A percentile compares a stretch with the other conserved stretches of the same genome.
Conservation (phyloP, 2,329 filamentous ascomycete species). For the Apiospora sp. region DNA sequence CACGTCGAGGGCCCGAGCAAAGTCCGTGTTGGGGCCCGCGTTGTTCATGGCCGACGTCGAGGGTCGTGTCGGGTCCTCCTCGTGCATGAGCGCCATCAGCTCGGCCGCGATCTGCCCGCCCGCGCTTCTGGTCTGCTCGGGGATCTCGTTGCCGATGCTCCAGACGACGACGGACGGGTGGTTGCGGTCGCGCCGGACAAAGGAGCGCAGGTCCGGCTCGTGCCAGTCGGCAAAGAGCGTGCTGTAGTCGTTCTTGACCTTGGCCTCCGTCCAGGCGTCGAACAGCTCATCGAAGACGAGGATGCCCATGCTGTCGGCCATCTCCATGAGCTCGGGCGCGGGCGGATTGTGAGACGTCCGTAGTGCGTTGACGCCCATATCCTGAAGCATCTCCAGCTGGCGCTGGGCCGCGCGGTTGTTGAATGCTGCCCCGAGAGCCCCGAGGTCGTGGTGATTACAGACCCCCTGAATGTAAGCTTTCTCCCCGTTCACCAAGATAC, state of each 20-base stretch:
- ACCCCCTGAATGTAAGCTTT: slow-evolving; percentile 53
- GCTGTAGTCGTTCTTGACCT: slow-evolving; percentile 58
- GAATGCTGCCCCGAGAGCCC: slow-evolving; percentile 58
- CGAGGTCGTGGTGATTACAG: slow-evolving; percentile 60
- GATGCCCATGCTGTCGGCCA: slow-evolving; percentile 58
- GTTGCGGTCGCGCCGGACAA: slow-evolving; percentile 62
- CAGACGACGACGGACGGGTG: slow-evolving; percentile 61
- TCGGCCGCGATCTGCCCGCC: slow-evolving; percentile 42
- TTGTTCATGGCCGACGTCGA: slow-evolving; percentile 56
- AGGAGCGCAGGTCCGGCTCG: slow-evolving; percentile 58
- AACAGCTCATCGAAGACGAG: slow-evolving; percentile 63
- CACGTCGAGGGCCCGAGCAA: slow-evolving; percentile 54
- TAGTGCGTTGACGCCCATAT: slow-evolving; percentile 59
- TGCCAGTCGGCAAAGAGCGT: slow-evolving; percentile 61
- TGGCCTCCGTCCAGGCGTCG: slow-evolving; percentile 57
- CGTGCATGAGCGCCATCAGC: slow-evolving; percentile 51
- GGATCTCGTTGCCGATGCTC: slow-evolving; percentile 63
- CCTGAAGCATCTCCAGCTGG: slow-evolving; percentile 57
- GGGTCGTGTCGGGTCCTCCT: slow-evolving; percentile 57
- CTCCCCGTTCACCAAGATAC: slow-evolving; percentile 56
- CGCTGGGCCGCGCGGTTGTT: slow-evolving; percentile 56
- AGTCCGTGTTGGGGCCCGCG: slow-evolving; percentile 48
- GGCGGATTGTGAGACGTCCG: slow-evolving; percentile 63
- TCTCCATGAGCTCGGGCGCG: slow-evolving; percentile 56
- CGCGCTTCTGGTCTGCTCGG: slow-evolving; percentile 51